A percentile compares a stretch with the other conserved stretches of the same genome.
Evolutionary conservation across 768 basidiomycete genomes (phyloP).

Genomic region (Boletus vinaceobasis): DNA sequence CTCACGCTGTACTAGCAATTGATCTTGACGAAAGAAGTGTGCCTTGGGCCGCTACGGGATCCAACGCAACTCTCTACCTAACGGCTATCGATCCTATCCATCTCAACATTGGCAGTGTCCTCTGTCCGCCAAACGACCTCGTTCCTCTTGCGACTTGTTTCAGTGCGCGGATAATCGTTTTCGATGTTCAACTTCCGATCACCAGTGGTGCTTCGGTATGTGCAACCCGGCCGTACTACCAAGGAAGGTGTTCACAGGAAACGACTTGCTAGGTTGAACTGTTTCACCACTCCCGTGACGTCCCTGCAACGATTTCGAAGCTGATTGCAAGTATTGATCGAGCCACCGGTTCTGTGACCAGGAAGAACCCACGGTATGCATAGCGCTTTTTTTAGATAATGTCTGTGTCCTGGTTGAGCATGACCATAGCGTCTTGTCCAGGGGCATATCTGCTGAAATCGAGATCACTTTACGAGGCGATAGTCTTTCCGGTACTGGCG

Average conservation of each 20-base stretch:
- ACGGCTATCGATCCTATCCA: slow-evolving; percentile 83
- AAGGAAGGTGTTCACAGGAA: neutral
- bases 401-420: slow-evolving; percentile 3
- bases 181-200: slow-evolving; percentile 89
- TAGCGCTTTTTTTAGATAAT: neutral
- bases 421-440: slow-evolving; percentile 70
- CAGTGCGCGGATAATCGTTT: slow-evolving; percentile 85
- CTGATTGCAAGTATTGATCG: slow-evolving; percentile 80
- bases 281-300: slow-evolving; percentile 91
- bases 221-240: neutral
- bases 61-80: slow-evolving; percentile 83
- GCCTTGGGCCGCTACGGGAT: slow-evolving; percentile 87
- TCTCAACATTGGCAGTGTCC: slow-evolving; percentile 81
- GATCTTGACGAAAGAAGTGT: slow-evolving; percentile 74
- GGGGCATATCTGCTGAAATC: slow-evolving; percentile 80
- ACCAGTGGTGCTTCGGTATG: slow-evolving; percentile 80
- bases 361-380: slow-evolving; percentile 72
- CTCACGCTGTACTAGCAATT: slow-evolving; percentile 54
- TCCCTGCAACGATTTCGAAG: slow-evolving; percentile 84
- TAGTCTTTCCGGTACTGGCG: slow-evolving; percentile 44
- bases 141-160: slow-evolving; percentile 79
- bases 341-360: slow-evolving; percentile 66
- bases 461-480: slow-evolving; percentile 70
- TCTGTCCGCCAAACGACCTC: slow-evolving; percentile 70
- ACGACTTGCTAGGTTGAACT: slow-evolving; percentile 66